phyloP scores from a whole-genome alignment of 805 yeast genomes.

The Kodamaea kaohsiungensis region DNA sequence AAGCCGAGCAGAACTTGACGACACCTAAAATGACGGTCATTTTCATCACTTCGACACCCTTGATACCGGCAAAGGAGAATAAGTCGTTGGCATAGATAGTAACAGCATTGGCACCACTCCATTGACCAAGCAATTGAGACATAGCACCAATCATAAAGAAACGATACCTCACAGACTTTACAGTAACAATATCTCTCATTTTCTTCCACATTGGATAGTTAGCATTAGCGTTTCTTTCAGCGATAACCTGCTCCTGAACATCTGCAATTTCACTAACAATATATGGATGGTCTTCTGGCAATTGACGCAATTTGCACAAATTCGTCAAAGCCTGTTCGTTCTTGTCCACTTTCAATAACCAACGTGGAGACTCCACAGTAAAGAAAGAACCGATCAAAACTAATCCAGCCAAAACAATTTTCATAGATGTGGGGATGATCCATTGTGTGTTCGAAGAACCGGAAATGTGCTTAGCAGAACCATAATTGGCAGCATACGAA shows the following conservation, averaged over 20 bases:
- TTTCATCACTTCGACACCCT: slow-evolving; percentile 21
- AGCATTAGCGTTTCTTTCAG: slow-evolving; percentile 20
- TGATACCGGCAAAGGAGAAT: slow-evolving; percentile 22
- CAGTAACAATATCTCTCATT: slow-evolving; percentile 17
- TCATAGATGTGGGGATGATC: slow-evolving; percentile 23
- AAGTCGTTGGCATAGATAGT: slow-evolving; percentile 26
- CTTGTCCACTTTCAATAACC: slow-evolving; percentile 20
- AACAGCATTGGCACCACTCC: slow-evolving; percentile 28
- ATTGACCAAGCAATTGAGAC: slow-evolving; percentile 25
- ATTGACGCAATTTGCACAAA: slow-evolving; percentile 20
- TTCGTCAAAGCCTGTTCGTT: slow-evolving; percentile 20
- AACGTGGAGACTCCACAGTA: slow-evolving; percentile 25
- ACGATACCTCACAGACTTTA: slow-evolving; percentile 22
- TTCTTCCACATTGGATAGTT: slow-evolving; percentile 14
- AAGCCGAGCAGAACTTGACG: slow-evolving; percentile 24
- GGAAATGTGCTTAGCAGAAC: slow-evolving; percentile 41
- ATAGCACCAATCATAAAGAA: slow-evolving; percentile 20
- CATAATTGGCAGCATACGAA: slow-evolving; percentile 41
- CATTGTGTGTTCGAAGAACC: slow-evolving; percentile 17
- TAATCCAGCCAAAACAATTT: slow-evolving; percentile 21
- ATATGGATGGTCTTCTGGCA: slow-evolving; percentile 26
- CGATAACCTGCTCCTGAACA: slow-evolving; percentile 21
- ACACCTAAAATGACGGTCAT: slow-evolving; percentile 27
- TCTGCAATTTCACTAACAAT: slow-evolving; percentile 25
- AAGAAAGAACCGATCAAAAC: slow-evolving; percentile 22